phyloP scores from a whole-genome alignment of 192 early-diverging fungal genomes.

The Entophlyctis helioformis region DNA sequence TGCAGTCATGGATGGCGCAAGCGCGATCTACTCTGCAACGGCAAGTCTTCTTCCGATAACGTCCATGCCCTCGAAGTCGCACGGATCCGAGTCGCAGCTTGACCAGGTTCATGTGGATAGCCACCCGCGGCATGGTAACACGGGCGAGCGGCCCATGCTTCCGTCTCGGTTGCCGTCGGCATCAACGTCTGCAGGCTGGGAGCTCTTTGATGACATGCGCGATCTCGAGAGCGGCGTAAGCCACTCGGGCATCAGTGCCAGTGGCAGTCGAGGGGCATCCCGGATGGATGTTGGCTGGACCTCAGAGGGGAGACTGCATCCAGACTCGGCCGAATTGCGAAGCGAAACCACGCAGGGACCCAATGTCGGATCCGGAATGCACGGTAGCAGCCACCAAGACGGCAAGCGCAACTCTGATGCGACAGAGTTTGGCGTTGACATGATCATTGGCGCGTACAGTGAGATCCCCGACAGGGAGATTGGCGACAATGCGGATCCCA shows the following conservation, averaged over 20 bases:
- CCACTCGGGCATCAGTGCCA: not conserved
- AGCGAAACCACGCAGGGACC: not conserved
- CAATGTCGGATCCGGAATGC: not conserved
- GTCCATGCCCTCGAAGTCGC: no score
- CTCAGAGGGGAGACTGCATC: no score
- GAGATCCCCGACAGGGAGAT: no score
- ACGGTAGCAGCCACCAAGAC: slow-evolving; percentile 9
- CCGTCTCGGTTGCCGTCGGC: slow-evolving; percentile 17
- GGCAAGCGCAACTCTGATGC: not conserved
- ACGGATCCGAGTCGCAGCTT: no score
- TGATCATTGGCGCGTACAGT: no score
- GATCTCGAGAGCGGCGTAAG: slow-evolving; percentile 2
- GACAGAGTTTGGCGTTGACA: no score
- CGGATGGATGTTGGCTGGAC: no score
- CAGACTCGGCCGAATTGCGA: not conserved
- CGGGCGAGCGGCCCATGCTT: slow-evolving; percentile 18
- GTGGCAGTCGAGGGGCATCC: slow-evolving; percentile 1
- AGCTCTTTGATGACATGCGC: slow-evolving; percentile 21
- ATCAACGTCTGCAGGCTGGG: slow-evolving; percentile 16
- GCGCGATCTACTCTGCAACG: no score
- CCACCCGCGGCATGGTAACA: slow-evolving; percentile 24
- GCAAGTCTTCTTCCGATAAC: no score
- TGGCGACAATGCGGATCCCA: no score
- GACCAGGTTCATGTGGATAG: slow-evolving; percentile 1
- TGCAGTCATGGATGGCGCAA: no score